A percentile compares a stretch with the other conserved stretches of the same genome.
Evolutionary conservation across 1,139 yeast species (phyloP).

Genomic region (Protomyces inouyei): DNA sequence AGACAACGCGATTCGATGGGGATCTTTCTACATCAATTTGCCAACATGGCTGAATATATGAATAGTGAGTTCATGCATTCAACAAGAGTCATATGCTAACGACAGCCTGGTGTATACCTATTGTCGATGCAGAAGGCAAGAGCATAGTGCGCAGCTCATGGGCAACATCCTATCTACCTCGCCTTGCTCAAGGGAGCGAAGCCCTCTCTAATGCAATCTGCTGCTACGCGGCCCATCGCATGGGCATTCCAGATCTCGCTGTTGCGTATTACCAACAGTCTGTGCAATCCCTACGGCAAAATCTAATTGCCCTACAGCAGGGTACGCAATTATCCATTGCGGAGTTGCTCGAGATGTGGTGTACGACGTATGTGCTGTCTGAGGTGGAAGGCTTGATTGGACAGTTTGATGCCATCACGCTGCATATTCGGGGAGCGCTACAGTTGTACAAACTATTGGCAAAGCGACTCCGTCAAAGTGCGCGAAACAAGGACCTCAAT

Average conservation of each 20-base stretch:
- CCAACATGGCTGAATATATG: neutral
- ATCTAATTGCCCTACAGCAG: neutral
- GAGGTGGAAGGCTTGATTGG: neutral
- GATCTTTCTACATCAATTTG: neutral
- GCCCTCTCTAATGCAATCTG: neutral
- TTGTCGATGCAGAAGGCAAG: neutral
- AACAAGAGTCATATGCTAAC: neutral
- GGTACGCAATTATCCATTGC: neutral
- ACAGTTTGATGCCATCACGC: neutral
- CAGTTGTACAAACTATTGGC: neutral
- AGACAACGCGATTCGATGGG: neutral
- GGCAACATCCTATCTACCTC: neutral
- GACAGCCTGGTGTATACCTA: neutral
- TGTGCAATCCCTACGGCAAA: neutral
- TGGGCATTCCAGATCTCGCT: neutral
- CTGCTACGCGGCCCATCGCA: neutral
- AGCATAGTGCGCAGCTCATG: neutral
- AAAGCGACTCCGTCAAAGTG: neutral
- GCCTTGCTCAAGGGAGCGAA: neutral
- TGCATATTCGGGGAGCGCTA: neutral
- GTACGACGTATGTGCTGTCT: neutral
- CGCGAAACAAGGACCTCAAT: neutral
- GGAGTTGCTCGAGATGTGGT: neutral
- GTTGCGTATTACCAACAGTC: neutral
- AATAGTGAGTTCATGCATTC: neutral